Base-by-base conservation (phyloP, 2,329 filamentous ascomycete genomes). In the Colletotrichum neosansevieriae region DNA sequence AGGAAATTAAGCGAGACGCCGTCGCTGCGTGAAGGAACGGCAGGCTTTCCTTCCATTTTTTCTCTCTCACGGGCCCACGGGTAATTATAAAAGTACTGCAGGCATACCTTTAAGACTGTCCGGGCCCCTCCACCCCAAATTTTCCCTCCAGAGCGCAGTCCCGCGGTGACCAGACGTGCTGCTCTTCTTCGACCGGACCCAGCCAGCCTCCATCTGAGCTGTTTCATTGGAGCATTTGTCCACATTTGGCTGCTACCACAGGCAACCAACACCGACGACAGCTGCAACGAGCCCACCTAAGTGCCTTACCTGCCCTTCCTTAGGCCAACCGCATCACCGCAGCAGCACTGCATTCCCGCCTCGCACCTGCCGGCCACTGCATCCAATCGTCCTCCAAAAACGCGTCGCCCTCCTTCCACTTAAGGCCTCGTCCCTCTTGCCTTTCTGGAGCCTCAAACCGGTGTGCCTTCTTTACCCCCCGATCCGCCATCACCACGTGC, bases 31-130 rank as follows among this genome's bases (percentile, higher is more conserved):
- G 67, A 69, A 67, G 67, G 67, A 69, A 69, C 67, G 66, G 66
- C 66, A 66, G 67, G 67, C 67, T 69, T 69, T 69, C 63, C 58
- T 69, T 69, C 62, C 66, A 60, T 58, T 69, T 69, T 69, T 69
- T 69, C 58, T 68, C 63, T 69, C 58, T 67, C 67, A 67, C 67
- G 58, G 67, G 63, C 53, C 67, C 67, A 69, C 67, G 67, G 67
- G 58, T 67, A 69, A 69, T 69, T 69, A 69, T 69, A 69, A 69
- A 69, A 69, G 63, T 69, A 69, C 67, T 69, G 63, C 67, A 67
- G 63, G 67, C 67, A 69, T 67, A 45, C 67, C 67, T 69, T 67
- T 67, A 67, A 69, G 63, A 69, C 63, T 62, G 67, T 63, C 63
- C 67, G 51, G 66, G 66, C 66, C 67, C 67, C 63, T 69, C 67